phyloP scores from a whole-genome alignment of 371 early-diverging fungal species.

The Smittium culicis region DNA sequence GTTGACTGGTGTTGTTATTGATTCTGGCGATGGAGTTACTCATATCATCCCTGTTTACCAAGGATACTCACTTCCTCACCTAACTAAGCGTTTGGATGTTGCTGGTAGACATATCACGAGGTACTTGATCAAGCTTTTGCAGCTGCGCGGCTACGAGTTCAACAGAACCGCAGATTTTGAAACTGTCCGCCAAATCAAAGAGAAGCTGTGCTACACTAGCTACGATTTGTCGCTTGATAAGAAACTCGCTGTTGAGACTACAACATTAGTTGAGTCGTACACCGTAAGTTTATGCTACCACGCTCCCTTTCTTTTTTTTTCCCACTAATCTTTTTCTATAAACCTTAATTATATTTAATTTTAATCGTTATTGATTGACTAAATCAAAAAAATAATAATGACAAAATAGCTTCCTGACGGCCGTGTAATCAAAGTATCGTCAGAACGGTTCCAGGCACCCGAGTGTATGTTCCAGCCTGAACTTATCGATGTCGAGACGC shows the following conservation, averaged over 20 bases:
- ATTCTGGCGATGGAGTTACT: conserved; percentile 95
- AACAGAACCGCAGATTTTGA: conserved; percentile 96
- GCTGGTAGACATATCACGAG: conserved; percentile 94
- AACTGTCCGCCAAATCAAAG: conserved; percentile 92
- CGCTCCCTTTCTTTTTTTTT: conserved; percentile 14
- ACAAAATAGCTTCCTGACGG: conserved; percentile 74
- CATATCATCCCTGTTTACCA: conserved; percentile 96
- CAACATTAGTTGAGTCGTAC: conserved; percentile 87
- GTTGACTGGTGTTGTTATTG: conserved; percentile 91
- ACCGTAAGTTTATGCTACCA: conserved; percentile 39
- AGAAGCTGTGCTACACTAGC: conserved; percentile 93
- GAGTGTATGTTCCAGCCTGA: conserved; percentile 97
- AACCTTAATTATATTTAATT: too few relatives aligned
- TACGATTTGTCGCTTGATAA: conserved; percentile 88
- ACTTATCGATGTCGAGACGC: conserved; percentile 82
- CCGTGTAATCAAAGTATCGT: conserved; percentile 92
- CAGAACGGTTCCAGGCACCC: conserved; percentile 94
- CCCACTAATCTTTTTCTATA: too few relatives aligned
- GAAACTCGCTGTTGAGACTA: conserved; percentile 90
- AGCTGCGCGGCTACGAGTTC: conserved; percentile 88
- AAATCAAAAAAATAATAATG: too few relatives aligned
- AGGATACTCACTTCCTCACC: conserved; percentile 83
- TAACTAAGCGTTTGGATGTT: conserved; percentile 83
- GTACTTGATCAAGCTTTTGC: conserved; percentile 86
- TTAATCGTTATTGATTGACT: too few relatives aligned